phyloP scores from a whole-genome alignment of 2,329 filamentous ascomycete species.

The Exophiala xenobiotica region DNA sequence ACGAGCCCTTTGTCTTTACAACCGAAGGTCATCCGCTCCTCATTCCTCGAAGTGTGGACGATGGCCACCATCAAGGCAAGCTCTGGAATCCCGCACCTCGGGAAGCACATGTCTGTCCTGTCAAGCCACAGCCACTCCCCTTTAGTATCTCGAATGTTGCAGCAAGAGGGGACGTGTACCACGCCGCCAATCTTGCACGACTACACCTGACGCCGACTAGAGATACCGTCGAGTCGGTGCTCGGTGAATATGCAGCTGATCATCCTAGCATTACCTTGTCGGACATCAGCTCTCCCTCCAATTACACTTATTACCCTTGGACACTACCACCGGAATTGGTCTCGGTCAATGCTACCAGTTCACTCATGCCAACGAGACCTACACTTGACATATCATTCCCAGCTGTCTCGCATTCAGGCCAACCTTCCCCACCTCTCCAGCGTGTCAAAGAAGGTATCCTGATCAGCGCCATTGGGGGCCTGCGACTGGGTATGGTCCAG shows the following conservation, averaged over 20 bases:
- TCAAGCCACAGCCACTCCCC: conserved; percentile 57
- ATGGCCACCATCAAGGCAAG: conserved; percentile 11
- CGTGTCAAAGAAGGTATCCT: conserved; percentile 60
- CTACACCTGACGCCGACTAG: conserved; percentile 69
- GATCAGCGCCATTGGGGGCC: conserved; percentile 60
- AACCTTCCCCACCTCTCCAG: conserved; percentile 50
- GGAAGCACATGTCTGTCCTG: conserved; percentile 56
- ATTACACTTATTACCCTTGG: conserved; percentile 90
- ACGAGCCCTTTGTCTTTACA: conserved; percentile 87
- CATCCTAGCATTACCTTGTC: conserved; percentile 57
- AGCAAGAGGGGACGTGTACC: conserved; percentile 77
- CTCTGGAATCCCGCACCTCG: conserved; percentile 16
- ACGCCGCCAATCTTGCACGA: conserved; percentile 80
- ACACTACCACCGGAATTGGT: conserved; percentile 76
- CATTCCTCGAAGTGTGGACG: conserved; percentile 59
- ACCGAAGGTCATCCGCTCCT: conserved; percentile 94
- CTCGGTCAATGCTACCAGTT: conserved; percentile 73
- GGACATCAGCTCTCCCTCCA: conserved; percentile 62
- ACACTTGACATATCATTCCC: conserved; percentile 71
- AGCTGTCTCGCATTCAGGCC: conserved; percentile 50
- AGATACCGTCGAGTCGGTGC: conserved; percentile 57
- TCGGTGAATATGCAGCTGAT: conserved; percentile 54
- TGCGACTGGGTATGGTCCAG: conserved; percentile 54
- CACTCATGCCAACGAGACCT: conserved; percentile 66
- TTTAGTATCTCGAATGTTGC: conserved; percentile 78